Conservation (phyloP, 2,329 filamentous ascomycete species). For the Purpureocillium takamizusanense region DNA sequence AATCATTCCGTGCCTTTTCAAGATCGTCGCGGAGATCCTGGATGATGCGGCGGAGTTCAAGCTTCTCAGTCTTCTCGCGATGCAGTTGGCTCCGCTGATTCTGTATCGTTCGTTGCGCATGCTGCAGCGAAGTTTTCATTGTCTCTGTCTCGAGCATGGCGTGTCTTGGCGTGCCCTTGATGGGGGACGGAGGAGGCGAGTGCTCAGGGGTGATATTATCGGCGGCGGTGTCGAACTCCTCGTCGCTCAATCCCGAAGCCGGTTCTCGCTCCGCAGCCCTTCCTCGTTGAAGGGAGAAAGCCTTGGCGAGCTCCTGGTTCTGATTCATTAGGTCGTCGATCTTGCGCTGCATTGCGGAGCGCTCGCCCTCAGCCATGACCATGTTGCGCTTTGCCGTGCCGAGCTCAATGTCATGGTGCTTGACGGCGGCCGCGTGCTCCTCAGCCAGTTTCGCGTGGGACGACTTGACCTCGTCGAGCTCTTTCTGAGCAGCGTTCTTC, state of each 20-base stretch:
- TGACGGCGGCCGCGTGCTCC: slow-evolving; percentile 67
- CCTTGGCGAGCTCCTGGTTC: slow-evolving; percentile 84
- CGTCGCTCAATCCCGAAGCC: slow-evolving; percentile 47
- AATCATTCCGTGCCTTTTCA: slow-evolving; percentile 56
- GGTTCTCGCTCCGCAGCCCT: slow-evolving; percentile 57
- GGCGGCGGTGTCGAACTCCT: slow-evolving; percentile 54
- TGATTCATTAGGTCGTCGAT: slow-evolving; percentile 81
- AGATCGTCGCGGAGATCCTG: slow-evolving; percentile 93
- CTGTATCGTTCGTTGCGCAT: slow-evolving; percentile 94
- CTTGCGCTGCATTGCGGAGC: slow-evolving; percentile 68
- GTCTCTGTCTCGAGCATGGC: slow-evolving; percentile 92
- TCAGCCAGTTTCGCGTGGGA: slow-evolving; percentile 70
- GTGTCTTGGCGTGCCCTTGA: slow-evolving; percentile 86
- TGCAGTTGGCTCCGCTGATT: slow-evolving; percentile 91
- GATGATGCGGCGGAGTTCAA: slow-evolving; percentile 88
- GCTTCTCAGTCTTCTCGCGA: slow-evolving; percentile 96
- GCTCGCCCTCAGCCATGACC: slow-evolving; percentile 69
- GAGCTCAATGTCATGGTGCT: slow-evolving; percentile 83
- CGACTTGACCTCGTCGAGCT: slow-evolving; percentile 83
- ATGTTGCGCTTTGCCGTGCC: slow-evolving; percentile 75
- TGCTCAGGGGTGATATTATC: slow-evolving; percentile 75
- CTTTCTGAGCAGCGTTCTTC: slow-evolving; percentile 70
- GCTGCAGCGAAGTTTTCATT: slow-evolving; percentile 83
- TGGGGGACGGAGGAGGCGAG: slow-evolving; percentile 81
- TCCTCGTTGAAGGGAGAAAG: slow-evolving; percentile 65